Evolutionary conservation across 2,329 filamentous ascomycete species (phyloP), one percentile per base, ranked within the genome.

Genomic region (Fusarium tupiense): DNA sequence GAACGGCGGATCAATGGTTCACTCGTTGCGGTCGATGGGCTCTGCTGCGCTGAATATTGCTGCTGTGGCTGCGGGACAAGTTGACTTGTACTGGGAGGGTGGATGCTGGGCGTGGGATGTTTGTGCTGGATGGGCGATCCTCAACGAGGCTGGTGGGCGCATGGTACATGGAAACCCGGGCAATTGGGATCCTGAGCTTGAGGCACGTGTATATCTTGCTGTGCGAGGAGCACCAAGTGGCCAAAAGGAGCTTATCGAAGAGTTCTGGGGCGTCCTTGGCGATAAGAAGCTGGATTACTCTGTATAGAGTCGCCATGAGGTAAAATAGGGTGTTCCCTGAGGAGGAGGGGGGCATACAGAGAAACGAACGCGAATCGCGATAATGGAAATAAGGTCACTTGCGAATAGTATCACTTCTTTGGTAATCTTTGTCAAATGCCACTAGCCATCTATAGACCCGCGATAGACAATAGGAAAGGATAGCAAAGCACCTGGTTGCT

Each of bases 21-120:
- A 95, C 80, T 90, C 89, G 16, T 81, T 96, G 66, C 86, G 93
- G n/a, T 90, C 87, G 41, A 83, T 94, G 70, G 93, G 93, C 6
- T 91, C 88, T 58, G 93, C 93, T 13, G 93, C 93, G 46, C 84
- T 96, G 77, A 95, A 95, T 81, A 82, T 95, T 24, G 94, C 92
- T 65, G 88, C 87, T 44, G 91, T 94, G 8, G 93, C 93, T 6
- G 88, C 90, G 16, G 93, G 93, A 1, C 88, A 91, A 80, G 76
- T 94, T 33, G 93, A 96, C 80, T 77, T 90, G 29, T 96, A 94
- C 81, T 96, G 93, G 93, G 93, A 96, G 83, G 93, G 92, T 43
- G 93, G 94, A 2, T 94, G 92, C 82, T 96, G 93, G 89, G 92
- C 93, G 4, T 96, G 93, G 93, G 93, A 96, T 81, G 93, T 96